A percentile compares a stretch with the other conserved stretches of the same genome.
These are phyloP conservation scores for Cladosporium phlei DNA, from an alignment of 2,329 filamentous ascomycete species.

Conservation along the genomic window DNA sequence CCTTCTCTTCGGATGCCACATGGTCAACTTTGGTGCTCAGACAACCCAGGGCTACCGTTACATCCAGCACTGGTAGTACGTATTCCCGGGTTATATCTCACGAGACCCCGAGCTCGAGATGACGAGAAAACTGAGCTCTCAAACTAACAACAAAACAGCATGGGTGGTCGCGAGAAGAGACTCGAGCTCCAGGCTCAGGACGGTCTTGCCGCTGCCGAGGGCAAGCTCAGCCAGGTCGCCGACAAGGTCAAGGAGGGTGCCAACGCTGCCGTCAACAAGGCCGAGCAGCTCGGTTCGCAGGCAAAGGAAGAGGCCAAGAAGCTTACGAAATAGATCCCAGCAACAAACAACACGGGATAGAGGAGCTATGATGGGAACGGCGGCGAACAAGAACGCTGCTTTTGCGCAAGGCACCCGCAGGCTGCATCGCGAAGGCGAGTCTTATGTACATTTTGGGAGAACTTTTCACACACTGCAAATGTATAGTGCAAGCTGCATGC, in stretches of 20 bases:
- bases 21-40: constrained; percentile 61
- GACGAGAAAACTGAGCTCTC: neutral
- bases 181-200: constrained; percentile 37
- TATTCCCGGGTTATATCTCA: constrained; percentile 3
- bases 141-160: constrained; percentile 10
- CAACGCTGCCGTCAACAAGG: constrained; percentile 23
- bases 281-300: constrained; percentile 19
- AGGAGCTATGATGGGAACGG: neutral
- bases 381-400: neutral
- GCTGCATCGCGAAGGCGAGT: neutral
- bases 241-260: constrained; percentile 27
- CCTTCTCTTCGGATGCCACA: constrained; percentile 63
- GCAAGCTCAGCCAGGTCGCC: constrained; percentile 27
- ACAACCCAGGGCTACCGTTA: constrained; percentile 59
- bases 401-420: neutral
- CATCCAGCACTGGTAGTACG: constrained; percentile 53
- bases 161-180: constrained; percentile 42
- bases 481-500: constrained; percentile 9
- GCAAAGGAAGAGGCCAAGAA: constrained; percentile 24
- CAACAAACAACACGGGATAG: neutral
- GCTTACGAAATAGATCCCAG: constrained; percentile 17
- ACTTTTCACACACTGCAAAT: neutral
- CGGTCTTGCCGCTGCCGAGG: constrained; percentile 26
- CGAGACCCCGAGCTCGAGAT: too few relatives aligned
- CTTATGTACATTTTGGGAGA: constrained; percentile 2